Percentiles rank a stretch among this genome's conserved stretches.
phyloP scores from a whole-genome alignment of 2,329 filamentous ascomycete species.

The Colletotrichum lentis region DNA sequence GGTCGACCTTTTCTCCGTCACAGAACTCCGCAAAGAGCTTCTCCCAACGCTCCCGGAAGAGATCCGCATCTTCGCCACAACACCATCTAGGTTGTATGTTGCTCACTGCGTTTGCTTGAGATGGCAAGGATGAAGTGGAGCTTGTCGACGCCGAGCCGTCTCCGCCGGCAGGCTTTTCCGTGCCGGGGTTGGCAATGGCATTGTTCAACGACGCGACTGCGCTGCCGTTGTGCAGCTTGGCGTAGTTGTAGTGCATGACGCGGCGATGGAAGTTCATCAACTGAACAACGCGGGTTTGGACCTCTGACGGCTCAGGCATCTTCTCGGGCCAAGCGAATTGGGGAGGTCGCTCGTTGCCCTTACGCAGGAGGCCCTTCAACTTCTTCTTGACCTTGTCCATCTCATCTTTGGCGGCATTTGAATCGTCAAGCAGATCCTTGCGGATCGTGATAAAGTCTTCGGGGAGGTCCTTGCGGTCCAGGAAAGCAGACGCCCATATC shows the following conservation, averaged over 20 bases:
- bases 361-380: conserved; percentile 88
- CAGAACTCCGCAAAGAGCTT: conserved; percentile 97
- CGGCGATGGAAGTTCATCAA: conserved; percentile 97
- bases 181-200: conserved; percentile 61
- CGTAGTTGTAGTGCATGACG: conserved; percentile 95
- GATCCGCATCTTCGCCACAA: conserved; percentile 90
- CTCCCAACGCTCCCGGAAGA: conserved; percentile 98
- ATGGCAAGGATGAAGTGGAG: conserved; percentile 59
- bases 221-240: conserved; percentile 72
- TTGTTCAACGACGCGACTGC: conserved; percentile 70
- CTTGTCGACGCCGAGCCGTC: conserved; percentile 50
- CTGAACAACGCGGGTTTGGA: conserved; percentile 90
- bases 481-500: conserved; percentile 91
- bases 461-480: conserved; percentile 84
- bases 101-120: conserved; percentile 69
- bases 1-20: conserved; percentile 96
- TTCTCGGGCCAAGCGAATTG: conserved; percentile 99
- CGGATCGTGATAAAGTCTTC: conserved; percentile 88
- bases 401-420: conserved; percentile 97
- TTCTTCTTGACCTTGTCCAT: conserved; percentile 99
- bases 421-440: conserved; percentile 95
- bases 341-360: conserved; percentile 90
- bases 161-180: conserved; percentile 53
- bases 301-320: conserved; percentile 91
- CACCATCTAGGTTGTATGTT: conserved; percentile 93